Conservation (phyloP, 441 rosid genomes). For the Brassica balearica region DNA sequence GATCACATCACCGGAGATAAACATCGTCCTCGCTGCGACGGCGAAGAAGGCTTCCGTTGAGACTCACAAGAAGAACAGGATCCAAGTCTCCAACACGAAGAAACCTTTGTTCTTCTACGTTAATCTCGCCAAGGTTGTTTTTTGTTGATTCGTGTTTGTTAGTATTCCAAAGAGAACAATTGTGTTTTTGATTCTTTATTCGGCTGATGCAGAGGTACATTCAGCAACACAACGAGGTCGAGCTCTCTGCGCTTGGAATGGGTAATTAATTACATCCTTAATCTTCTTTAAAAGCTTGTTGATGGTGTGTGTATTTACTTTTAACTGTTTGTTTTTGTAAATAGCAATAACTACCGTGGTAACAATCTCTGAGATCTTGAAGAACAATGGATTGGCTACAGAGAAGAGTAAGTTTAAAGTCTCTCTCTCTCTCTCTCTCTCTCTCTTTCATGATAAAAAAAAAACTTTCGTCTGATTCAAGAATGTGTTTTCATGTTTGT, state of each 20-base stretch:
- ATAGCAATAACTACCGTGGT: conserved; percentile 92
- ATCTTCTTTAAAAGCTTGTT: no score
- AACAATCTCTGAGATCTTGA: conserved; percentile 90
- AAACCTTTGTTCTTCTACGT: conserved; percentile 71
- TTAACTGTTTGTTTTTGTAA: background rate
- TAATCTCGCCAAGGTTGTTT: conserved; percentile 63
- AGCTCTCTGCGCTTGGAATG: conserved; percentile 96
- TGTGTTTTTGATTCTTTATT: background rate
- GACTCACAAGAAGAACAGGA: conserved; percentile 63
- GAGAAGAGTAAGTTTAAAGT: conserved; percentile 71
- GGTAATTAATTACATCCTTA: conserved; percentile 44
- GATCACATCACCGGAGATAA: conserved; percentile 37
- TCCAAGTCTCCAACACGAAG: conserved; percentile 74
- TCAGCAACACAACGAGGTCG: conserved; percentile 91
- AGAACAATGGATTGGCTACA: conserved; percentile 87
- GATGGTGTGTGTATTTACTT: background rate
- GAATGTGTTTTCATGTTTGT: background rate
- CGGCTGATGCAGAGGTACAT: conserved; percentile 68
- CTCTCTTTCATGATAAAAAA: background rate
- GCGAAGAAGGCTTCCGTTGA: conserved; percentile 25
- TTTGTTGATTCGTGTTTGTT: no score
- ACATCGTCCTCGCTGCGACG: conserved; percentile 29
- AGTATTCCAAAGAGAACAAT: background rate
- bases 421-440: no score
- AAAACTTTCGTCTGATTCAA: background rate